Percentiles rank a stretch among this genome's conserved stretches.
Evolutionary conservation across 306 rosid species (phyloP).

Genomic region (Vicia sativa): DNA sequence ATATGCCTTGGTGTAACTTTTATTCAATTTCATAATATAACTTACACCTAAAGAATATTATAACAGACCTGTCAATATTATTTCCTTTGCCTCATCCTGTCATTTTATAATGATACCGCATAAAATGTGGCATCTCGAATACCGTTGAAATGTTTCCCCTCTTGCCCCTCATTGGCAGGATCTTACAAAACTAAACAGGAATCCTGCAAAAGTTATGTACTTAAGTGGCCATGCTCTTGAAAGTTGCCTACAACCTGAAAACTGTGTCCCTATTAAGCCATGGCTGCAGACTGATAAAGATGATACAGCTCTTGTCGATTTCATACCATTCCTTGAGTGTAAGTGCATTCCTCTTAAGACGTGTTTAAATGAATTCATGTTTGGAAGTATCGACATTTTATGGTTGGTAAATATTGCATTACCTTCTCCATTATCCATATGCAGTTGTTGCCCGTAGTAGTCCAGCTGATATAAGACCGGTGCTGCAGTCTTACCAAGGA

Average conservation of each 20-base stretch:
- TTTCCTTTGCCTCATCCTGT: not conserved
- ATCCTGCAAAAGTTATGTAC: conserved; percentile 80
- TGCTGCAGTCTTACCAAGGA: conserved; percentile 81
- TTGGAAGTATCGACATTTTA: conserved; percentile 16
- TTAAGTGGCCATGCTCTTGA: conserved; percentile 91
- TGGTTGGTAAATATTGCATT: conserved; percentile 30
- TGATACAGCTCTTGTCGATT: conserved; percentile 87
- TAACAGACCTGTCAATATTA: not conserved
- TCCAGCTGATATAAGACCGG: conserved; percentile 90
- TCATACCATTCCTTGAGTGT: conserved; percentile 87
- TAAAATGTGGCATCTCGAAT: conserved; percentile 1
- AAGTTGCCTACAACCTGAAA: conserved; percentile 85
- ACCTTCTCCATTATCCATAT: conserved; percentile 32
- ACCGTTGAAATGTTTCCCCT: not conserved
- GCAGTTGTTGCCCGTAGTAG: conserved; percentile 91
- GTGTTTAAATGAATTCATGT: conserved; percentile 11
- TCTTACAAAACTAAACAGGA: conserved; percentile 86
- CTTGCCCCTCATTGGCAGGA: conserved; percentile 61
- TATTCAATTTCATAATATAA: not conserved
- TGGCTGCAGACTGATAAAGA: conserved; percentile 71
- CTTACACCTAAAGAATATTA: conserved; percentile 23
- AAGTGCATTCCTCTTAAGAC: conserved; percentile 43
- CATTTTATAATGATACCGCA: conserved; percentile 2
- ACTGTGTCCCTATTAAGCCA: conserved; percentile 75
- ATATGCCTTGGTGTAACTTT: not conserved